Percentiles rank a stretch among this genome's conserved stretches.
These are phyloP conservation scores for Tricholoma sp. DNA, from an alignment of 768 basidiomycete species.

Conservation along the genomic window DNA sequence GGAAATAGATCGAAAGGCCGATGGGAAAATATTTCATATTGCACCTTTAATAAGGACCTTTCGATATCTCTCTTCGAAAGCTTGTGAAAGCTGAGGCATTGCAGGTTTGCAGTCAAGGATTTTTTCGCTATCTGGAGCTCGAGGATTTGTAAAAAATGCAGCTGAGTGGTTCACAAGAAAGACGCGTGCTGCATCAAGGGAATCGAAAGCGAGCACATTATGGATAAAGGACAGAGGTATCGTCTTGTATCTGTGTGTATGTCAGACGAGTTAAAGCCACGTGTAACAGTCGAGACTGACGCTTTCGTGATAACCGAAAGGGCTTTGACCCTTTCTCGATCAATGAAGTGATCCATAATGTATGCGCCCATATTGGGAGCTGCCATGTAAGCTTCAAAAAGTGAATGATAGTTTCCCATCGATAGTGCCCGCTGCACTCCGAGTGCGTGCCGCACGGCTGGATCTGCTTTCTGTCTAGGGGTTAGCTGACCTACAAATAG, in stretches of 20 bases:
- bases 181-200: slow-evolving; percentile 49
- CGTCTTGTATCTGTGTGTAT: slow-evolving; percentile 63
- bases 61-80: slow-evolving; percentile 76
- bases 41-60: slow-evolving; percentile 91
- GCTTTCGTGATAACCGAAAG: slow-evolving; percentile 89
- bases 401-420: slow-evolving; percentile 89
- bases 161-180: slow-evolving; percentile 72
- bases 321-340: slow-evolving; percentile 82
- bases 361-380: slow-evolving; percentile 98
- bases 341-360: slow-evolving; percentile 98
- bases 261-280: neutral
- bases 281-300: slow-evolving; percentile 45
- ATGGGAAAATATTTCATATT: slow-evolving; percentile 43
- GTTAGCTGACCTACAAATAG: slow-evolving; percentile 97
- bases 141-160: slow-evolving; percentile 60
- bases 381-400: slow-evolving; percentile 78
- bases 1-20: slow-evolving; percentile 14
- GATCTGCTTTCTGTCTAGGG: slow-evolving; percentile 76
- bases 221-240: slow-evolving; percentile 74
- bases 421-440: slow-evolving; percentile 83
- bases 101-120: slow-evolving; percentile 68
- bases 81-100: slow-evolving; percentile 49
- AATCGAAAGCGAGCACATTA: slow-evolving; percentile 82
- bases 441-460: slow-evolving; percentile 84
- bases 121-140: slow-evolving; percentile 56